Evolutionary conservation across 116 monocot species (phyloP), one percentile per base, ranked within the genome.

Genomic region (Zostera marina): DNA sequence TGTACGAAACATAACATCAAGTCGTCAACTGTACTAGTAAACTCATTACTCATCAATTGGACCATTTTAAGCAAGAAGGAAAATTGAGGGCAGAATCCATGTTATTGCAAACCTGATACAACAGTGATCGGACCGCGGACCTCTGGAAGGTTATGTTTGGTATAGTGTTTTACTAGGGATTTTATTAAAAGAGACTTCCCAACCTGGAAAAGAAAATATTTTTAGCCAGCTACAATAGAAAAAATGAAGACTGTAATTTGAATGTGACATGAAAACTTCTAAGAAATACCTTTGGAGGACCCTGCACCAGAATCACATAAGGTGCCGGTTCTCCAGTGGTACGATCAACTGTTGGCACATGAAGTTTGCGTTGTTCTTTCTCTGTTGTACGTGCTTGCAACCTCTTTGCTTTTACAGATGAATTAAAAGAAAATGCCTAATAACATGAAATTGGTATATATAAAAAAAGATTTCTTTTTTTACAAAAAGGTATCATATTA

Each of bases 151-250:
- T 85, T 89, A 17, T 96, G 89, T 62, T 81, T 96, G 5, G 96
- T 96, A 40, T 85, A 96, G 45, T 89, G 88, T 61, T 89, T 88
- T 11, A 96, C 73, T 21, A 96, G 80, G 64, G 80, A 78, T 56
- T 89, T 96, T 59, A 96, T 89, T 72, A 96, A 26, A 5, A 96
- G 75, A 41, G 96, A 89, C 69, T 96, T 96, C 7, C 96, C 96
- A 62, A 96, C 96, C 89, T 94, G 44, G 40, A 78, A 66, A 66
- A 38, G 9, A 63, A 56, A 52, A 59, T n/a, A 26, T n/a, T 14
- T 13, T 14, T 56, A n/a, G 38, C 38, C 40, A 25, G 15, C 13
- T n/a, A 40, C 7, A 32, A 10, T 38, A 15, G n/a, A n/a, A 32
- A 32, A 56, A 56, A 15, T 32, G 39, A 15, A 16, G 16, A 38